These are phyloP conservation scores for Candida freyschussii DNA, from an alignment of 1,139 yeast genomes.

Conservation along the genomic window DNA sequence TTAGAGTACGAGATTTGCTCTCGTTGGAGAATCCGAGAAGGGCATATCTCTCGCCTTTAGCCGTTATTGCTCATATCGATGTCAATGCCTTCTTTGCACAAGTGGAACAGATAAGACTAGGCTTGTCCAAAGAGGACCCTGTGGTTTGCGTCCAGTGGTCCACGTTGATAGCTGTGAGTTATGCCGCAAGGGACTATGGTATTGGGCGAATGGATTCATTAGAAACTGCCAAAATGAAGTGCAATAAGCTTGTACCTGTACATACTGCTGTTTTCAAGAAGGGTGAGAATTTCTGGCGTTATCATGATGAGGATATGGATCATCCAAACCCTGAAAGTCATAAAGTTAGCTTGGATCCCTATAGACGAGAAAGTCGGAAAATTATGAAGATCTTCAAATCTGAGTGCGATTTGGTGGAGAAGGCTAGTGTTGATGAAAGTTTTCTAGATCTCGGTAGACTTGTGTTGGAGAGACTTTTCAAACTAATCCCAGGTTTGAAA, in stretches of 20 bases:
- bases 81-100: conserved; percentile 95
- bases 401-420: conserved; percentile 67
- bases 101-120: conserved; percentile 76
- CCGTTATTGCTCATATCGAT: conserved; percentile 82
- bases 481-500: conserved; percentile 33
- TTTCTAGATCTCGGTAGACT: conserved; percentile 74
- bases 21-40: conserved; percentile 41
- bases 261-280: conserved; percentile 93
- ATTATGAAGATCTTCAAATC: conserved; percentile 57
- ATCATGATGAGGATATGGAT: conserved; percentile 38
- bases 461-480: conserved; percentile 21
- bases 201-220: conserved; percentile 73
- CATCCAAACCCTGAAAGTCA: conserved; percentile 46
- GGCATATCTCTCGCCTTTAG: conserved; percentile 62
- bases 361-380: conserved; percentile 80
- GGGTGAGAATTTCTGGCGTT: conserved; percentile 83
- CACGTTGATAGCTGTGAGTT: conserved; percentile 81
- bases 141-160: conserved; percentile 95
- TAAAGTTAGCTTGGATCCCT: conserved; percentile 89
- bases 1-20: conserved; percentile 42
- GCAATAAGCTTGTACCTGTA: conserved; percentile 70
- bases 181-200: conserved; percentile 83
- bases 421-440: conserved; percentile 95
- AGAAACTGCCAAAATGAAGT: conserved; percentile 62
- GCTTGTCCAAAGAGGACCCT: conserved; percentile 63